These are phyloP conservation scores for Calonectria henricotiae DNA, from an alignment of 2,329 filamentous ascomycete species.

Conservation along the genomic window DNA sequence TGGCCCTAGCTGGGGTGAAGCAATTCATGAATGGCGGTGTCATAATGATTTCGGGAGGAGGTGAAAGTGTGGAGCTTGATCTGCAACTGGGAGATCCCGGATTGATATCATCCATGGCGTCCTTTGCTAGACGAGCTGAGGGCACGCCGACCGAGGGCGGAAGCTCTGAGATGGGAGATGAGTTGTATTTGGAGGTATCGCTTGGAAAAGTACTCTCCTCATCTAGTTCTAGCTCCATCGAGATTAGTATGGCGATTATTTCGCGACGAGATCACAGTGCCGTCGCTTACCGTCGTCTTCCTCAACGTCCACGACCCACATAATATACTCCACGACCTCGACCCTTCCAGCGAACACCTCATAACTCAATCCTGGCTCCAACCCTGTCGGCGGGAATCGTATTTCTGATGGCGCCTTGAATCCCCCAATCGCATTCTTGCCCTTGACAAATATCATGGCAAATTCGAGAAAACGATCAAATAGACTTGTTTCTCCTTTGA, in stretches of 20 bases:
- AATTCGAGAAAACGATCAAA: constrained; percentile 45
- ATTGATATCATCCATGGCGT: not conserved
- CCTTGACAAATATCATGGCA: constrained; percentile 33
- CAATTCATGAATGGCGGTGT: constrained; percentile 42
- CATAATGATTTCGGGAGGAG: constrained; percentile 37
- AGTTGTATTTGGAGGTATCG: not conserved
- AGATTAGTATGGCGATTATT: not conserved
- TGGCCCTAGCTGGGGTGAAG: not conserved
- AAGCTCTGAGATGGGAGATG: not conserved
- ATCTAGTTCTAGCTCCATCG: not conserved
- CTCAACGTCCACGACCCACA: constrained; percentile 44
- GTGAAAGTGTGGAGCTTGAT: constrained; percentile 39
- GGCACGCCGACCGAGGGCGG: no score
- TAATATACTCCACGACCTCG: constrained; percentile 50
- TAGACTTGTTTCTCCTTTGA: constrained; percentile 47
- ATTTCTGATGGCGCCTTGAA: constrained; percentile 43
- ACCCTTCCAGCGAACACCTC: constrained; percentile 47
- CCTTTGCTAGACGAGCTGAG: not conserved
- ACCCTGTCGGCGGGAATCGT: constrained; percentile 44
- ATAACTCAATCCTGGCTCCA: constrained; percentile 45
- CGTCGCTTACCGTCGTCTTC: constrained; percentile 32
- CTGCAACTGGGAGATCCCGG: constrained; percentile 19
- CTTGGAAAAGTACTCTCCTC: not conserved
- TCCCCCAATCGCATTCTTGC: constrained; percentile 23
- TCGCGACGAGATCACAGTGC: not conserved